Evolutionary conservation across 2,329 filamentous ascomycete genomes (phyloP).

Genomic region (Verticillium albo-atrum): DNA sequence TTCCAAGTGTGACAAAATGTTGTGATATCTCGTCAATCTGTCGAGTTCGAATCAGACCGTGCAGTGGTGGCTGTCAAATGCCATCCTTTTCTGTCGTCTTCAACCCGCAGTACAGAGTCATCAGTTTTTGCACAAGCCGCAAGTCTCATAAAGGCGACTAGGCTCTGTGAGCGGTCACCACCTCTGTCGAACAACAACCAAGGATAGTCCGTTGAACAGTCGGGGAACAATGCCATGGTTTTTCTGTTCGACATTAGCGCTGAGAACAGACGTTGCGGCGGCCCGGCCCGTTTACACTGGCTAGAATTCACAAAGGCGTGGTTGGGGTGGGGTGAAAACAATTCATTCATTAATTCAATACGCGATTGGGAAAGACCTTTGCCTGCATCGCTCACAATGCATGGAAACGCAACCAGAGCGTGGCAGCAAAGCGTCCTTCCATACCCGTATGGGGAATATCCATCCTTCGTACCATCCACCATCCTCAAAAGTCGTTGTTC

Average conservation of each 20-base stretch:
- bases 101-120: no score
- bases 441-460: background rate
- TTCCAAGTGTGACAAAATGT: no score
- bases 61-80: no score
- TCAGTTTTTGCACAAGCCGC: no score
- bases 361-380: background rate
- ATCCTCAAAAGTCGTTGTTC: background rate
- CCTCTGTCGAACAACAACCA: no score
- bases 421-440: background rate
- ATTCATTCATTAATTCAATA: background rate
- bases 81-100: no score
- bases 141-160: no score
- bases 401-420: background rate
- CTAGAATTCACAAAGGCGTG: background rate
- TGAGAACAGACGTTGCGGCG: background rate
- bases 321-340: background rate
- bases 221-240: background rate
- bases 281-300: background rate
- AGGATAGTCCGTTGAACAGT: no score
- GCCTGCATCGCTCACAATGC: background rate
- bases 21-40: no score
- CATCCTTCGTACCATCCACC: slow-evolving; percentile 1
- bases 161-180: no score
- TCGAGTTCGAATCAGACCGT: no score
- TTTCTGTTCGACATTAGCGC: background rate